Evolutionary conservation across 192 early-diverging fungal genomes (phyloP).

Genomic region (Podochytrium sp.): DNA sequence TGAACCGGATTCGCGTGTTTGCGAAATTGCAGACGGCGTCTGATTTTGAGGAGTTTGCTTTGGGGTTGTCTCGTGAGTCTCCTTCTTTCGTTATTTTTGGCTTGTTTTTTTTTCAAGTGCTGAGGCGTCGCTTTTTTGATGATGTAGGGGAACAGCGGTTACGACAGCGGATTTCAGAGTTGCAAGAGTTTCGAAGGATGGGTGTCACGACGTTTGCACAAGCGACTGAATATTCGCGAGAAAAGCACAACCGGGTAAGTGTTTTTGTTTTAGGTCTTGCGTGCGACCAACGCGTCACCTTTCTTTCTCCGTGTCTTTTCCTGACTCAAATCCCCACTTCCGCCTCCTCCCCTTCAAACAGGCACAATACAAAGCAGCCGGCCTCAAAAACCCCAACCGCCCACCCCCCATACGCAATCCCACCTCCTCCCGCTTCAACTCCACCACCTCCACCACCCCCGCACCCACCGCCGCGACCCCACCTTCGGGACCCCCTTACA

Average conservation of each 20-base stretch:
- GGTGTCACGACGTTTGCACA: slow-evolving; percentile 80
- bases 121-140: neutral
- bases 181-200: slow-evolving; percentile 89
- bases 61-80: slow-evolving; percentile 69
- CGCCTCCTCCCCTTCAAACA: no score
- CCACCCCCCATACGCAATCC: neutral
- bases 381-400: neutral
- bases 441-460: neutral
- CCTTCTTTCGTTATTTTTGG: no score
- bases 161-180: slow-evolving; percentile 76
- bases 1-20: slow-evolving; percentile 80
- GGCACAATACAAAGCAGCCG: slow-evolving; percentile 16
- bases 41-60: slow-evolving; percentile 80
- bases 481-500: neutral
- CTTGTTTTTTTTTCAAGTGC: neutral
- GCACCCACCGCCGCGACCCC: neutral
- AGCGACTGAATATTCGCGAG: slow-evolving; percentile 70
- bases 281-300: no score
- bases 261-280: no score
- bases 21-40: slow-evolving; percentile 80
- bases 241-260: slow-evolving; percentile 43
- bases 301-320: no score
- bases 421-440: slow-evolving; percentile 14
- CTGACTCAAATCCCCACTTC: no score
- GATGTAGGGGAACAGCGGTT: slow-evolving; percentile 74